These are phyloP conservation scores for Corchorus olitorius DNA, from an alignment of 345 rosid species.

Conservation along the genomic window DNA sequence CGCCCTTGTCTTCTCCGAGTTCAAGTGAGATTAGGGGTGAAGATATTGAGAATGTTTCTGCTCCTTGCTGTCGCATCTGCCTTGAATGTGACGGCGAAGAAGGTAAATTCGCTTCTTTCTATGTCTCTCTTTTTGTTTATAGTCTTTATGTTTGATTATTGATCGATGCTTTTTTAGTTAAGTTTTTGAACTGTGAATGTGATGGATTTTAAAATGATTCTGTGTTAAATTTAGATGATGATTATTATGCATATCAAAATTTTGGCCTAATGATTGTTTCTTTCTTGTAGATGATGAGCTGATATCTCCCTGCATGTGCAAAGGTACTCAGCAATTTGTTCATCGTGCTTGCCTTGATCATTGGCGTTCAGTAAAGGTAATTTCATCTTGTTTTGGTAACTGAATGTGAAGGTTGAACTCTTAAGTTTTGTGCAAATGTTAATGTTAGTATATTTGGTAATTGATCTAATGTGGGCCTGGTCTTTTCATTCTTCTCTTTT, in stretches of 20 bases:
- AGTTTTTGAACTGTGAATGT: not conserved
- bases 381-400: not conserved
- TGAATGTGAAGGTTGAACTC: constrained; percentile 33
- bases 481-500: not conserved
- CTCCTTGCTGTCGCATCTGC: constrained; percentile 89
- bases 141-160: not conserved
- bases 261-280: constrained; percentile 16
- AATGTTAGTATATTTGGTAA: not conserved
- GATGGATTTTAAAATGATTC: not conserved
- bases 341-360: constrained; percentile 76
- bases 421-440: not conserved
- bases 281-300: constrained; percentile 67
- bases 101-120: constrained; percentile 32
- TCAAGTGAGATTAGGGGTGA: constrained; percentile 60
- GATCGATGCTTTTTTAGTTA: not conserved
- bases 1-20: constrained; percentile 20
- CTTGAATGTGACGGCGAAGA: constrained; percentile 81
- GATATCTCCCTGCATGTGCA: constrained; percentile 98
- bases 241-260: not conserved
- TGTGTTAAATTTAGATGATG: not conserved
- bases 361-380: constrained; percentile 75
- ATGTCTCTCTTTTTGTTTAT: not conserved
- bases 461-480: not conserved
- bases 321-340: constrained; percentile 84
- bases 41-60: constrained; percentile 66